Percentiles rank a stretch among this genome's conserved stretches.
These are phyloP conservation scores for Paragyromitra xinjiangensis DNA, from an alignment of 495 filamentous ascomycete genomes.

Conservation along the genomic window DNA sequence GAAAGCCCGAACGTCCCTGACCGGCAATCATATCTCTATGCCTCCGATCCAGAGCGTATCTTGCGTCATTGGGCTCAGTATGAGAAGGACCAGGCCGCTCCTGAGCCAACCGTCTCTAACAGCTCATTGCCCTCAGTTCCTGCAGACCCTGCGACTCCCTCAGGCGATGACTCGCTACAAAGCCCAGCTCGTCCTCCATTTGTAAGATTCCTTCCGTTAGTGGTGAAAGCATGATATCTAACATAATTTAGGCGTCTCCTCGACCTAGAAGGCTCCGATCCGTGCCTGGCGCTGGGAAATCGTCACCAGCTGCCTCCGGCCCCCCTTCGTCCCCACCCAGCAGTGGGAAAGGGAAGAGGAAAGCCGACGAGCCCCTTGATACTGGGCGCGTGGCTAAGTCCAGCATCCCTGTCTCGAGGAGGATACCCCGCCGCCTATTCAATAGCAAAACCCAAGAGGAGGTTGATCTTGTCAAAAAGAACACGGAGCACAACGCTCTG, in stretches of 20 bases:
- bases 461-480: conserved; percentile 28
- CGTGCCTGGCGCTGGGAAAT: neutral
- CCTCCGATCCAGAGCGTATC: conserved; percentile 33
- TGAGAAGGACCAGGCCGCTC: conserved; percentile 18
- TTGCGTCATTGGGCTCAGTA: conserved; percentile 36
- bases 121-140: neutral
- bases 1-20: conserved; percentile 7
- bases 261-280: conserved; percentile 23
- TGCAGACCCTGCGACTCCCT: neutral
- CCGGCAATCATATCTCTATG: conserved; percentile 44
- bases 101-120: neutral
- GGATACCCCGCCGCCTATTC: conserved; percentile 5
- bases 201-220: conserved; percentile 9
- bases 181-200: conserved; percentile 9
- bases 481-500: conserved; percentile 36
- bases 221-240: conserved; percentile 12
- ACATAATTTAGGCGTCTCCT: conserved; percentile 21
- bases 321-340: neutral
- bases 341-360: conserved; percentile 24
- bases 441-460: conserved; percentile 26
- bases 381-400: conserved; percentile 36
- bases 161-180: neutral
- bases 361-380: conserved; percentile 34
- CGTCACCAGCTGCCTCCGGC: neutral
- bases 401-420: conserved; percentile 42